Evolutionary conservation across 345 rosid genomes (phyloP).

Genomic region (Tarenaya hassleriana): DNA sequence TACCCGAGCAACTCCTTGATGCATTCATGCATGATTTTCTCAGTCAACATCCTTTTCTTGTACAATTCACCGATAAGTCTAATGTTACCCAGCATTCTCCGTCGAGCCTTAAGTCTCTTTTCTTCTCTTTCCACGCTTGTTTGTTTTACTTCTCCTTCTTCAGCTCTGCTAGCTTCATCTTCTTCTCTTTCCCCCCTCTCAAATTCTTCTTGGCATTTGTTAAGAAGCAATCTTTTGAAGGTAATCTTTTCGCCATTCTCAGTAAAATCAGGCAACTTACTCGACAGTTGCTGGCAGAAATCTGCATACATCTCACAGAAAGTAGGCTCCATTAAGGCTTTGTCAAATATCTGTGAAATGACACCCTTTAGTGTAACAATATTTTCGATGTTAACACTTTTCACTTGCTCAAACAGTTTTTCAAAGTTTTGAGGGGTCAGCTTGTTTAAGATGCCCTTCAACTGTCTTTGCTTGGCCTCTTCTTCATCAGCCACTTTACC

Average conservation of each 20-base stretch:
- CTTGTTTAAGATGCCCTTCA: slow-evolving; percentile 90
- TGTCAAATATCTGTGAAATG: slow-evolving; percentile 90
- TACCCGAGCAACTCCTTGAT: slow-evolving; percentile 67
- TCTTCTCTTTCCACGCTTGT: slow-evolving; percentile 79
- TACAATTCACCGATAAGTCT: slow-evolving; percentile 95
- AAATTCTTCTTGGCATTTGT: slow-evolving; percentile 96
- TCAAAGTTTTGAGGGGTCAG: slow-evolving; percentile 95
- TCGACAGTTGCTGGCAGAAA: slow-evolving; percentile 64
- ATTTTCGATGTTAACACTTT: slow-evolving; percentile 76
- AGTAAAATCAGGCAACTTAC: slow-evolving; percentile 64
- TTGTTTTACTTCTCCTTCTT: slow-evolving; percentile 71
- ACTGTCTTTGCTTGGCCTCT: slow-evolving; percentile 74
- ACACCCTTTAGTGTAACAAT: slow-evolving; percentile 65
- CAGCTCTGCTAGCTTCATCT: slow-evolving; percentile 88
- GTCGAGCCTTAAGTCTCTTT: slow-evolving; percentile 74
- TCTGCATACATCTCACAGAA: slow-evolving; percentile 96
- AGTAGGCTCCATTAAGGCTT: slow-evolving; percentile 97
- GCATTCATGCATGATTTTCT: slow-evolving; percentile 90
- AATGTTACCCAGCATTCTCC: slow-evolving; percentile 92
- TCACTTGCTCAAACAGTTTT: slow-evolving; percentile 87
- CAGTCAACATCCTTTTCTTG: slow-evolving; percentile 89
- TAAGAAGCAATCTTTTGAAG: slow-evolving; percentile 78
- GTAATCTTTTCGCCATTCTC: slow-evolving; percentile 70
- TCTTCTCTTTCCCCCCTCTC: slow-evolving; percentile 92
- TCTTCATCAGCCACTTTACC: slow-evolving; percentile 77